Evolutionary conservation across 176 grass and related monocot genomes (phyloP).

Genomic region (Eragrostis curvula): DNA sequence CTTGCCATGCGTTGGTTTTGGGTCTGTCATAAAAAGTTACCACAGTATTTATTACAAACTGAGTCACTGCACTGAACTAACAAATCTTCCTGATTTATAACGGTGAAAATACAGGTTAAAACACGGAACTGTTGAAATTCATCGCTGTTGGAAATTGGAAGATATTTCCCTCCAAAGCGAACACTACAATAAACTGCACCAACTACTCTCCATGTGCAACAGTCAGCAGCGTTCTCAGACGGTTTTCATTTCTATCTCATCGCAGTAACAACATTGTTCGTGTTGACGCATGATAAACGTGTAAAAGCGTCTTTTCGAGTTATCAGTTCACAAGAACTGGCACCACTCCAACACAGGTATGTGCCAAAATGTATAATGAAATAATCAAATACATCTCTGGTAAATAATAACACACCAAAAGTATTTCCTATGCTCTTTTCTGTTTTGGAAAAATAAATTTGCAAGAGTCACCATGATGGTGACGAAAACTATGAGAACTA

Average conservation of each 20-base stretch:
- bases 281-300: background rate
- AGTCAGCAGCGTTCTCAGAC: background rate
- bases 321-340: background rate
- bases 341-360: background rate
- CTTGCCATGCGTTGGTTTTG: background rate
- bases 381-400: background rate
- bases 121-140: background rate
- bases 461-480: background rate
- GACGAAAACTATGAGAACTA: background rate
- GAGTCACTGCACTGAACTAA: background rate
- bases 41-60: background rate
- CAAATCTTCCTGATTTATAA: background rate
- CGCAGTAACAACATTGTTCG: background rate
- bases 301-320: background rate
- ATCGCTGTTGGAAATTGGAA: conserved; percentile 2
- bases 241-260: conserved; percentile 3
- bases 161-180: conserved; percentile 34
- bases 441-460: background rate
- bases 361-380: background rate
- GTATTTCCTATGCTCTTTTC: background rate
- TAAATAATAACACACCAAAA: background rate
- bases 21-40: too few relatives aligned
- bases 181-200: conserved; percentile 45
- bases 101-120: background rate
- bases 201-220: conserved; percentile 46